Conservation (phyloP, 805 yeast genomes). For the Diddensiella santjacobensis region DNA sequence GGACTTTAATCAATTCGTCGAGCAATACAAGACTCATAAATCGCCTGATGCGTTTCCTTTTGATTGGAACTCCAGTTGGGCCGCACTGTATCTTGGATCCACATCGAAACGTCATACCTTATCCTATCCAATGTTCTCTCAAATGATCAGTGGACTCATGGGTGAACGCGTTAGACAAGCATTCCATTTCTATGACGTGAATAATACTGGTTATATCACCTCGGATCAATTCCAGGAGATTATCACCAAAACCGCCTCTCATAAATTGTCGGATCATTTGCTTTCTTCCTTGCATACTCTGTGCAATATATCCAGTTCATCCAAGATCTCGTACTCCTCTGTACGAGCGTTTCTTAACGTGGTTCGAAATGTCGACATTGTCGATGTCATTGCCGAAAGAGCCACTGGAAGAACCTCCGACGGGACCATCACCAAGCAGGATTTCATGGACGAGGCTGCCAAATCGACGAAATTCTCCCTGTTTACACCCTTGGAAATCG, state of each 20-base stretch:
- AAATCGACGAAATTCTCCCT: slow-evolving; percentile 37
- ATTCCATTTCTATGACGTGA: slow-evolving; percentile 36
- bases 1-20: slow-evolving; percentile 38
- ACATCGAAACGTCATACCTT: slow-evolving; percentile 35
- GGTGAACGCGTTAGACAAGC: slow-evolving; percentile 48
- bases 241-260: slow-evolving; percentile 36
- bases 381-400: slow-evolving; percentile 35
- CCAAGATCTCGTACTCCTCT: slow-evolving; percentile 39
- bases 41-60: slow-evolving; percentile 37
- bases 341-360: slow-evolving; percentile 43
- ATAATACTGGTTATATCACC: slow-evolving; percentile 37
- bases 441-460: slow-evolving; percentile 40
- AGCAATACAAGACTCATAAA: slow-evolving; percentile 35
- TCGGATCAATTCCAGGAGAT: slow-evolving; percentile 40
- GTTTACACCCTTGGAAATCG: slow-evolving; percentile 43
- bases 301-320: slow-evolving; percentile 31
- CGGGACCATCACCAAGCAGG: slow-evolving; percentile 36
- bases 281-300: slow-evolving; percentile 37
- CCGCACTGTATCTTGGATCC: slow-evolving; percentile 39
- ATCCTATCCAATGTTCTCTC: slow-evolving; percentile 41
- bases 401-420: slow-evolving; percentile 33
- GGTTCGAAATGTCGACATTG: slow-evolving; percentile 39
- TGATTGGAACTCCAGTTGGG: slow-evolving; percentile 43
- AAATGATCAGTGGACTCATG: slow-evolving; percentile 42
- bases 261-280: slow-evolving; percentile 40